Evolutionary conservation across 202 grass and related monocot genomes (phyloP).

Genomic region (Dendrocalamus latiflorus): DNA sequence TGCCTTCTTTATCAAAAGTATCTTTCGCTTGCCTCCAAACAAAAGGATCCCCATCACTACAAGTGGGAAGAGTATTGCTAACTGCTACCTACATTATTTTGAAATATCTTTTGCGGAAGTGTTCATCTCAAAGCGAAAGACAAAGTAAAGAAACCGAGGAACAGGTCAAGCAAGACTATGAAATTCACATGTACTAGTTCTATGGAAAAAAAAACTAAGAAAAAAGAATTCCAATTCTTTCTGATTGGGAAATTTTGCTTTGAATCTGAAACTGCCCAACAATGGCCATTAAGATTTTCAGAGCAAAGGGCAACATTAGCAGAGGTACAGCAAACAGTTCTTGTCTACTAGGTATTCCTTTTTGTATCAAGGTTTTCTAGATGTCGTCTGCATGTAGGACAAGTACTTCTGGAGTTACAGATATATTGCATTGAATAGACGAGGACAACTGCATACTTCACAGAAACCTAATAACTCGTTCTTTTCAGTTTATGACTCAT

Average conservation of each 20-base stretch:
- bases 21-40: neutral
- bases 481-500: too few species aligned
- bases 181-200: neutral
- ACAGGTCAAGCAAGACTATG: neutral
- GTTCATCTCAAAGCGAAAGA: neutral
- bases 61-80: neutral
- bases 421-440: neutral
- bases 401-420: neutral
- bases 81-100: slow-evolving; percentile 13
- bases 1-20: slow-evolving; percentile 20
- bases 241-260: neutral
- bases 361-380: neutral
- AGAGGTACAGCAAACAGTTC: neutral
- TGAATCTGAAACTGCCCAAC: neutral
- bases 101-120: neutral
- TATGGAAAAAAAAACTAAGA: neutral
- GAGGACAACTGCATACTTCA: neutral
- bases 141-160: neutral
- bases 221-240: neutral
- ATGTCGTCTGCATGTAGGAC: neutral
- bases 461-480: neutral
- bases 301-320: neutral
- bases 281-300: neutral
- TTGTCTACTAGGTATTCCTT: neutral
- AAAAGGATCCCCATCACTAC: neutral